Percentiles rank a stretch among this genome's conserved stretches.
phyloP scores from a whole-genome alignment of 2,329 filamentous ascomycete species.

The Alternaria burnsii region DNA sequence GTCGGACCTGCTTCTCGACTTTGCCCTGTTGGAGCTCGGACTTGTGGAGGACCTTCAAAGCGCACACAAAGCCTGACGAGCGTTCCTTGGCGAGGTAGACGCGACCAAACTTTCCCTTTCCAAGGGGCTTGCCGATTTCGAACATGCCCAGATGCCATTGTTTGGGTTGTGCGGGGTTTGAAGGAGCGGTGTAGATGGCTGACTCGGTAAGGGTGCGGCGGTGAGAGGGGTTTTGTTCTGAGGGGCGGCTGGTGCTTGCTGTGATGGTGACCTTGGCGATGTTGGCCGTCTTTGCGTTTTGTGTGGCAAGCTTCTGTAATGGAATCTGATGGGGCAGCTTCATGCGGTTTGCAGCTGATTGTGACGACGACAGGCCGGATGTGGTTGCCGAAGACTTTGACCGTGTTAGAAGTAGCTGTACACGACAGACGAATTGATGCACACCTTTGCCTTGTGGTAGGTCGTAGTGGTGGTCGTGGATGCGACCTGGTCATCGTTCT shows the following conservation, averaged over 20 bases:
- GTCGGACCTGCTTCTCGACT: conserved; percentile 85
- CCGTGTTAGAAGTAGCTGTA: conserved; percentile 28
- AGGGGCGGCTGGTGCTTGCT: conserved; percentile 58
- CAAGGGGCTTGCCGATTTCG: conserved; percentile 85
- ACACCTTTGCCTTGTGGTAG: conserved; percentile 81
- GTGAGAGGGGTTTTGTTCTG: conserved; percentile 50
- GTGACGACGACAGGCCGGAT: conserved; percentile 56
- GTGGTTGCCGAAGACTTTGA: conserved; percentile 58
- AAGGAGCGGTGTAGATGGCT: conserved; percentile 52
- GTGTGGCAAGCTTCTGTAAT: conserved; percentile 85
- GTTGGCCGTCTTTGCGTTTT: conserved; percentile 65
- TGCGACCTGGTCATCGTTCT: conserved; percentile 71
- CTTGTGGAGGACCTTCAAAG: conserved; percentile 87
- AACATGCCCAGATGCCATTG: conserved; percentile 92
- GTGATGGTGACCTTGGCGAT: conserved; percentile 72
- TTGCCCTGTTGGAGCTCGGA: conserved; percentile 79
- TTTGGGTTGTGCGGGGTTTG: conserved; percentile 42
- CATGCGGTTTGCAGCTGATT: conserved; percentile 66
- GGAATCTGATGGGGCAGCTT: conserved; percentile 76
- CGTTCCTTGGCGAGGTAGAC: conserved; percentile 87
- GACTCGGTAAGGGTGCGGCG: conserved; percentile 58
- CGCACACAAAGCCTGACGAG: conserved; percentile 81
- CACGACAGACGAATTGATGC: conserved; percentile 13
- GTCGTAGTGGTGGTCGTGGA: conserved; percentile 62
- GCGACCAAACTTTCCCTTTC: conserved; percentile 87